Evolutionary conservation across 441 rosid genomes (phyloP).

Genomic region (Erodium moschatum): DNA sequence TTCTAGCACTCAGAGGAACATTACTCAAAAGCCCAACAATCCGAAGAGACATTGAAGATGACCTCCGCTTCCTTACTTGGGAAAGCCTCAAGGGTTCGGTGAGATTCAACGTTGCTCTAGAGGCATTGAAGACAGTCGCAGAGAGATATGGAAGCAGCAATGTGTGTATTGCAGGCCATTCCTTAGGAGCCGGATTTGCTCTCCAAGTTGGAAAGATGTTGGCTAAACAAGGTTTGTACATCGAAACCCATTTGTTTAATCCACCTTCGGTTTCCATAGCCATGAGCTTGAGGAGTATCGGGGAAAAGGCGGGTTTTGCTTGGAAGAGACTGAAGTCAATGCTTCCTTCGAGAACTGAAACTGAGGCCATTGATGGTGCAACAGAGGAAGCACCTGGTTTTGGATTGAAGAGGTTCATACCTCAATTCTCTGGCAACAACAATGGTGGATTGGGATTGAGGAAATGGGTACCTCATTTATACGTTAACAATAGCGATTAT

Average conservation of each 20-base stretch:
- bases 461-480: slow-evolving; percentile 83
- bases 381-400: slow-evolving; percentile 20
- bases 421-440: slow-evolving; percentile 7
- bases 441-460: background rate
- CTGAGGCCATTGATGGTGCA: slow-evolving; percentile 18
- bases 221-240: slow-evolving; percentile 61
- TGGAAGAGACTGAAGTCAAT: slow-evolving; percentile 69
- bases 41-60: slow-evolving; percentile 73
- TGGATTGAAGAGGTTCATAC: slow-evolving; percentile 61
- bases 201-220: slow-evolving; percentile 80
- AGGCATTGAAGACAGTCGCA: slow-evolving; percentile 46
- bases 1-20: slow-evolving; percentile 74
- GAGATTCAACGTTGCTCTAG: slow-evolving; percentile 59
- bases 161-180: slow-evolving; percentile 78
- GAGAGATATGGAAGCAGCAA: slow-evolving; percentile 62
- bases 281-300: slow-evolving; percentile 69
- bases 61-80: slow-evolving; percentile 89
- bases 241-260: slow-evolving; percentile 82
- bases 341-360: slow-evolving; percentile 48
- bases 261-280: slow-evolving; percentile 80
- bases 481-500: slow-evolving; percentile 84
- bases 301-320: slow-evolving; percentile 60
- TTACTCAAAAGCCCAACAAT: slow-evolving; percentile 68
- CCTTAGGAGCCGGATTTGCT: slow-evolving; percentile 91
- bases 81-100: slow-evolving; percentile 89